Evolutionary conservation across 345 rosid genomes (phyloP), one percentile per base, ranked within the genome.

Genomic region (Aurinia saxatilis): DNA sequence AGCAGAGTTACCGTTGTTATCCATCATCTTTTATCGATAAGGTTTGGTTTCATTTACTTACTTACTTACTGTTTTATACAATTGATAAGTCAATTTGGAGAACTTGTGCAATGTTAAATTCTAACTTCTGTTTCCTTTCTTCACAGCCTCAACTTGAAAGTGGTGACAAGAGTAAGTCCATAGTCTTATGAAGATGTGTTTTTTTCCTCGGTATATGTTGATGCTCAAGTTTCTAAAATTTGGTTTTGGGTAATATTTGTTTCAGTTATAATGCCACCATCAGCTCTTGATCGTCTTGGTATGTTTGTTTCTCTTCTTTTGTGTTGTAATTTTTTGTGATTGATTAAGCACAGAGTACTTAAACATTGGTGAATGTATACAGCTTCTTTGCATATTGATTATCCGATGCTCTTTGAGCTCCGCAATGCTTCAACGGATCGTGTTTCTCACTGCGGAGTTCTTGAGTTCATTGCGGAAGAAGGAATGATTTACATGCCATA

Each of bases 401-500:
- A 93, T 66, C 97, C 97, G 15, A 93, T 93, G 99, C 68, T 93
- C 69, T 93, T 93, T 76, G 97, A 93, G 81, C 91, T 93, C 57
- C 84, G 77, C 16, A 93, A 93, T 75, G 79, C 63, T 72, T 78
- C 81, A 65, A 80, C 81, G 73, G 97, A 83, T 57, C 82, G 96
- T 54, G 85, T 82, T 53, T 87, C 99, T 3, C 99, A 90, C 62
- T 93, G 99, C 83, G 97, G 99, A 33, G 97, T 93, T 59, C 79
- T 93, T 12, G 99, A 93, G 85, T 90, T 93, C 62, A 84, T 90
- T 68, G 97, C 99, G 18, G 97, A 93, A 78, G 99, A 93, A 81
- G 99, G 99, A 73, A 87, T 90, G 96, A 93, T 93, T 57, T 90
- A 90, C 71, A 90, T 93, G 99, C 99, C 99, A 29, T 93, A 90